These are phyloP conservation scores for Rubia peregrina DNA, from an alignment of 305 asterid species.

Conservation along the genomic window DNA sequence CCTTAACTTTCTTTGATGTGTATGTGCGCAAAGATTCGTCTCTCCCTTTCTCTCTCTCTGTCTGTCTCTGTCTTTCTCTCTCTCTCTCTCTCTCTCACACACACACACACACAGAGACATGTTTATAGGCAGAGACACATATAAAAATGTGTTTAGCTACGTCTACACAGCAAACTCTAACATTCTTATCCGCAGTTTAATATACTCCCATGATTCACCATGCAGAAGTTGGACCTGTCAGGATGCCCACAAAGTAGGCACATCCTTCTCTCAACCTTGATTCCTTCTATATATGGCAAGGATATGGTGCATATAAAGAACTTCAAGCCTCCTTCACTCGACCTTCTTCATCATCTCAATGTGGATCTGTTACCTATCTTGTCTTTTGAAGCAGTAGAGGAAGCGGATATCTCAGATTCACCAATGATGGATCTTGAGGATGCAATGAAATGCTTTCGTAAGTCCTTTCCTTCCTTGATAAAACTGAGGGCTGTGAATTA, in stretches of 20 bases:
- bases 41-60: not conserved
- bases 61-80: constrained; percentile 6
- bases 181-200: not conserved
- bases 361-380: constrained; percentile 31
- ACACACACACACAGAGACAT: not conserved
- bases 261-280: constrained; percentile 50
- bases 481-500: constrained; percentile 58
- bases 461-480: constrained; percentile 67
- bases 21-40: constrained; percentile 4
- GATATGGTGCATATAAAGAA: constrained; percentile 32
- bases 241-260: constrained; percentile 65
- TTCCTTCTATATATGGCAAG: constrained; percentile 34
- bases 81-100: not conserved
- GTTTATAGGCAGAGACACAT: not conserved
- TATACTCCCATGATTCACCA: constrained; percentile 13
- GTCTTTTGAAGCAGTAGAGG: constrained; percentile 63
- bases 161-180: not conserved
- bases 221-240: constrained; percentile 75
- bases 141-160: not conserved
- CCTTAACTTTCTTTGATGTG: not conserved
- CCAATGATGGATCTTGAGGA: constrained; percentile 57
- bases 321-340: constrained; percentile 29
- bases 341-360: constrained; percentile 25
- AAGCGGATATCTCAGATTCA: constrained; percentile 77
- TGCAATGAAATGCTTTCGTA: constrained; percentile 48